Evolutionary conservation across 2,329 filamentous ascomycete genomes (phyloP).

Genomic region (Helotiales sp.): DNA sequence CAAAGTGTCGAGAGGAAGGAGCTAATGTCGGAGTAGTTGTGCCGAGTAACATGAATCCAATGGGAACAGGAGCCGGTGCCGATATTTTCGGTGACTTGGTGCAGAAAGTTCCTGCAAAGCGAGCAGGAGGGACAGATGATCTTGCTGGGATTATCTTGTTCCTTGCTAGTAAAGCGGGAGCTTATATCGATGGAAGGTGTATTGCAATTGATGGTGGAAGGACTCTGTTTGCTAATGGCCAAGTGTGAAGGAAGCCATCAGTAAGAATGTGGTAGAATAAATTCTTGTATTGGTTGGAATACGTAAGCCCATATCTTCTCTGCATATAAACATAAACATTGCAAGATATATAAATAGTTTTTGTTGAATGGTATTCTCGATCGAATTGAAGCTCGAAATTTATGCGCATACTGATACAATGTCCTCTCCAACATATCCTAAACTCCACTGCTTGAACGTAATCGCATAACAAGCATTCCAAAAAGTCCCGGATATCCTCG

Average conservation of each 20-base stretch:
- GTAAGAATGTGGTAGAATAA: not conserved
- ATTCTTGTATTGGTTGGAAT: not conserved
- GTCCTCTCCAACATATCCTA: not conserved
- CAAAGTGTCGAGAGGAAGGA: not conserved
- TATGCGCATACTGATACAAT: not conserved
- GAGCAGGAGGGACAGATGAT: slow-evolving; percentile 41
- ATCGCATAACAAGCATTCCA: not conserved
- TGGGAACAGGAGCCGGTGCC: slow-evolving; percentile 37
- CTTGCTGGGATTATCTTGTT: slow-evolving; percentile 45
- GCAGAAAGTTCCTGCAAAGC: slow-evolving; percentile 40
- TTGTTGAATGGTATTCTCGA: not conserved
- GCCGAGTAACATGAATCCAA: slow-evolving; percentile 46
- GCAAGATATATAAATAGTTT: not conserved
- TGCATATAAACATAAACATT: not conserved
- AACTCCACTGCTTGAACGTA: not conserved
- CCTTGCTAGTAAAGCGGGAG: slow-evolving; percentile 42
- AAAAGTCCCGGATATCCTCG: not conserved
- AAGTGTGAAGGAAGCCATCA: slow-evolving; percentile 28
- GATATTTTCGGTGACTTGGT: slow-evolving; percentile 44
- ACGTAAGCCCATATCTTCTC: not conserved
- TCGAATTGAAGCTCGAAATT: not conserved
- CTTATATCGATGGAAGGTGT: slow-evolving; percentile 42
- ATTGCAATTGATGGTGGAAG: slow-evolving; percentile 43
- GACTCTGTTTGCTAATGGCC: slow-evolving; percentile 42
- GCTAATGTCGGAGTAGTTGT: slow-evolving; percentile 36